Evolutionary conservation across 2,329 filamentous ascomycete genomes (phyloP).

Genomic region (Madurella mycetomatis): DNA sequence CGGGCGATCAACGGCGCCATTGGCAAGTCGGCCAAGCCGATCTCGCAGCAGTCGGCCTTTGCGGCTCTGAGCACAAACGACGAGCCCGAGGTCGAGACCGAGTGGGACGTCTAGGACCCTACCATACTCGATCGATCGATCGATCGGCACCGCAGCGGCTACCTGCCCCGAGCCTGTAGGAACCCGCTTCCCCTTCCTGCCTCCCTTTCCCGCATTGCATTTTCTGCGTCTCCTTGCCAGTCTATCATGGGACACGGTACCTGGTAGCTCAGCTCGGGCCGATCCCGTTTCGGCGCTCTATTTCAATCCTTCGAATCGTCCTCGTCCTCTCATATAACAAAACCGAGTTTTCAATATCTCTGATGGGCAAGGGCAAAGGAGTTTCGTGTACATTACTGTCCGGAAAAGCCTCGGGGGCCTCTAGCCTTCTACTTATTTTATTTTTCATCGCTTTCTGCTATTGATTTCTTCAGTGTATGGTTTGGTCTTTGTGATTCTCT

Average conservation of each 20-base stretch:
- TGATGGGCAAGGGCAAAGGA: constrained; percentile 19
- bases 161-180: not conserved
- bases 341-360: constrained; percentile 7
- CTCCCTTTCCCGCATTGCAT: not conserved
- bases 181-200: constrained; percentile 13
- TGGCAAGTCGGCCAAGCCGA: constrained; percentile 31
- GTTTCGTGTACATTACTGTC: constrained; percentile 22
- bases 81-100: constrained; percentile 40
- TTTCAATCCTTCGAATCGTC: not conserved
- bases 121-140: not conserved
- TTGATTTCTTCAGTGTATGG: not conserved
- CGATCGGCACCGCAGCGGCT: not conserved
- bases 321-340: constrained; percentile 6
- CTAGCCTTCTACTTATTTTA: constrained; percentile 6
- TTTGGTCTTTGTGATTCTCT: not conserved
- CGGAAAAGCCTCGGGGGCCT: constrained; percentile 15
- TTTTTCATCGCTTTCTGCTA: not conserved
- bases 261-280: not conserved
- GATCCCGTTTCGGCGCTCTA: not conserved
- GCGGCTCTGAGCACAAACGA: constrained; percentile 44
- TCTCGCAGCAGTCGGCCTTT: constrained; percentile 42
- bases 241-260: not conserved
- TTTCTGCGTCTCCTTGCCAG: not conserved
- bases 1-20: constrained; percentile 30
- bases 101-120: constrained; percentile 49